Evolutionary conservation across 768 basidiomycete species (phyloP), one percentile per base, ranked within the genome.

Genomic region (Termitomyces sp.): DNA sequence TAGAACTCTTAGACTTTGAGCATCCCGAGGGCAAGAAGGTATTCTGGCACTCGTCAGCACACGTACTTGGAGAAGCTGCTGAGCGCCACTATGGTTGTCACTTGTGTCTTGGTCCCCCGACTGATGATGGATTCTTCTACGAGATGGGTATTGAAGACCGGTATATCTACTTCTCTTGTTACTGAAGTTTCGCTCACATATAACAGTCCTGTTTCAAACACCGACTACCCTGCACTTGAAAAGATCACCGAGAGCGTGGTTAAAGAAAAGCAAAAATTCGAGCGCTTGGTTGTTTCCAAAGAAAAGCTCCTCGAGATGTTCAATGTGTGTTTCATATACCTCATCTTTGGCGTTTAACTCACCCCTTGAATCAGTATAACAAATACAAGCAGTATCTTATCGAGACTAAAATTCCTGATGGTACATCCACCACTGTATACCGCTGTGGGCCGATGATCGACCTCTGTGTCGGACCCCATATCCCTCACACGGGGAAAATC

Each of bases 11-110:
- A 48, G 92, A 96, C 72, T 99, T 98, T 67, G 94, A 98, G 46
- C 81, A 94, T 65, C 85, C 88, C 3, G 93, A 95, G 77, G 94
- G 92, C 86, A 94, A 98, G 73, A 89, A 88, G 65, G 97, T 99
- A 8, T 99, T 98, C 79, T 99, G 97, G 97, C 97, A 98, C 71
- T 98, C 97, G 18, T 98, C 95, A 26, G 97, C 97, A 0, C 97
- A 98, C 73, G 94, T 98, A 56, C 82, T 99, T 18, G 97, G 97
- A 46, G 97, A 99, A 74, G 90, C 96, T 55, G 85, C 94, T 42
- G 97, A 99, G 73, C 83, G 90, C 54, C 94, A 97, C 70, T 96
- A 98, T 70, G 96, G 95, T 41, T 97, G 94, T 70, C 94, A 97
- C 77, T 80, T 99, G 15, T 97, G 95, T 67, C 86, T 97, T 60